Conservation (phyloP, 163 green algal species). For the Scenedesmus sp. region DNA sequence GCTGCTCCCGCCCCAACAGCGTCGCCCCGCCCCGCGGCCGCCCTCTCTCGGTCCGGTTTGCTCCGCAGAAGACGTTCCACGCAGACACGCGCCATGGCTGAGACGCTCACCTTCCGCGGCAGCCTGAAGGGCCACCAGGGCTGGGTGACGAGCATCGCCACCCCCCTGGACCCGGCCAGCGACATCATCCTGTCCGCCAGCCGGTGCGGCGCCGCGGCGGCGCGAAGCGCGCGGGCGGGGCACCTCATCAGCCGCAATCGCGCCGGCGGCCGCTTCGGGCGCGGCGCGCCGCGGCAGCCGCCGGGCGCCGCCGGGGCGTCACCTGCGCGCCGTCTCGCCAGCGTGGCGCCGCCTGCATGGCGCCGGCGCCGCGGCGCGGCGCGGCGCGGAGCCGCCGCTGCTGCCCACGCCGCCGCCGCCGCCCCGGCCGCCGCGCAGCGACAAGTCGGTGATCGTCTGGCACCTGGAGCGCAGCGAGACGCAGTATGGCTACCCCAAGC, state of each 20-base stretch:
- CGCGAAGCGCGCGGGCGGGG: too few relatives aligned
- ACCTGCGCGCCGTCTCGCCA: background rate
- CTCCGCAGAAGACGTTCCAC: too few relatives aligned
- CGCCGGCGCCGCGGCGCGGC: background rate
- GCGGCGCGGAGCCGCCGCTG: background rate
- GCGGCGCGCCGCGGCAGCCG: background rate
- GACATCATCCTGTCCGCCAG: constrained; percentile 96
- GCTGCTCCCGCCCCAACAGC: too few relatives aligned
- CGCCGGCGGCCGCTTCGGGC: background rate
- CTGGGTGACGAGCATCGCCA: constrained; percentile 96
- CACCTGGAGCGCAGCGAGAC: constrained; percentile 86
- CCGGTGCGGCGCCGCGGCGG: constrained; percentile 69
- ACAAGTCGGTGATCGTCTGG: constrained; percentile 99
- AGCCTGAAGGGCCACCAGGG: constrained; percentile 85
- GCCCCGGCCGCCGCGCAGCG: constrained; percentile 66
- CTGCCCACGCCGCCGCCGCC: background rate
- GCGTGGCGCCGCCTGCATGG: too few relatives aligned
- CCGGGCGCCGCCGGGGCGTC: too few relatives aligned
- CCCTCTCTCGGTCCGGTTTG: too few relatives aligned
- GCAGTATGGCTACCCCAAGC: constrained; percentile 86
- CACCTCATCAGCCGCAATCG: constrained; percentile 1
- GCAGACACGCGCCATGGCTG: constrained; percentile 67
- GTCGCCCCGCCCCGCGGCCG: too few relatives aligned
- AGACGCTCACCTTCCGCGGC: constrained; percentile 87
- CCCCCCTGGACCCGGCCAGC: constrained; percentile 93